Evolutionary conservation across 352 stramenopile genomes (phyloP).

Genomic region (Saprolegnia parasitica): DNA sequence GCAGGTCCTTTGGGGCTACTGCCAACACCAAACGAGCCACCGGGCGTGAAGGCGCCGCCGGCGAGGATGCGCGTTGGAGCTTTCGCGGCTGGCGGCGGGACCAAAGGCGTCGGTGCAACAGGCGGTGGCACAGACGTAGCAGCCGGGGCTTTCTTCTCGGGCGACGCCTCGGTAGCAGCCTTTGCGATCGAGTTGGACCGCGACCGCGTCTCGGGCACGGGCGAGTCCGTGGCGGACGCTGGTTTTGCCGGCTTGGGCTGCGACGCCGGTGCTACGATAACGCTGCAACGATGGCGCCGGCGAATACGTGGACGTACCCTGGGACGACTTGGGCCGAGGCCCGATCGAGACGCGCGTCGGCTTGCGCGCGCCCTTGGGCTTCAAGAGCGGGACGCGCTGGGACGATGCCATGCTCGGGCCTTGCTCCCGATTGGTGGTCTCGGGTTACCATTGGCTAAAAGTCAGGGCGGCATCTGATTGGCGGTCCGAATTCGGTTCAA

Average conservation of each 20-base stretch:
- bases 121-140: too few species aligned
- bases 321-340: slow-evolving; percentile 54
- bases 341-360: slow-evolving; percentile 61
- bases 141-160: not conserved
- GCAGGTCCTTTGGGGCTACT: not conserved
- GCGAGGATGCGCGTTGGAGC: not conserved
- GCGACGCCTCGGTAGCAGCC: not conserved
- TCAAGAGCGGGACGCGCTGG: slow-evolving; percentile 62
- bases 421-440: not conserved
- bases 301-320: slow-evolving; percentile 36
- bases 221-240: not conserved
- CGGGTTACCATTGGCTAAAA: slow-evolving; percentile 45
- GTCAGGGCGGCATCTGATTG: slow-evolving; percentile 14
- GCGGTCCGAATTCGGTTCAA: slow-evolving; percentile 1
- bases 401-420: slow-evolving; percentile 31
- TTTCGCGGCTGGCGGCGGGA: not conserved
- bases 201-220: not conserved
- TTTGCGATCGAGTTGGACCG: not conserved
- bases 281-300: too few species aligned
- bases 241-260: too few species aligned
- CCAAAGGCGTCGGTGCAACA: not conserved
- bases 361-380: slow-evolving; percentile 69
- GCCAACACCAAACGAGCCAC: slow-evolving; percentile 10
- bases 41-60: slow-evolving; percentile 12
- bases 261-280: too few species aligned